Evolutionary conservation across 2,329 filamentous ascomycete genomes (phyloP), one percentile per base, ranked within the genome.

Genomic region (Microdochium bolleyi): DNA sequence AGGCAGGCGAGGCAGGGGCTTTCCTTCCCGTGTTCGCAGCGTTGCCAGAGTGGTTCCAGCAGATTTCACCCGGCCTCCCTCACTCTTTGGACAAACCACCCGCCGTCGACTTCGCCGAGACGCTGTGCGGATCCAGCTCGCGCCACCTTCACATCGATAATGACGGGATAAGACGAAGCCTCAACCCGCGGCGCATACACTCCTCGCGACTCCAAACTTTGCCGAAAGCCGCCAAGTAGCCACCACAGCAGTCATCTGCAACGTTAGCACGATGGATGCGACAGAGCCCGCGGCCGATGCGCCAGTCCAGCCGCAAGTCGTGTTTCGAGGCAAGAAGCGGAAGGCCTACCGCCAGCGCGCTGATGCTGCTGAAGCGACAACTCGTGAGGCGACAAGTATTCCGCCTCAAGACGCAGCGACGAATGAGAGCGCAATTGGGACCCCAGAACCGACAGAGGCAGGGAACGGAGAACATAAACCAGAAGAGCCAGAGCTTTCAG

Each of bases 261-360:
- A 3, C 10, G 21, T 19, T 19, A 21, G n/a, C 22, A 30, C 24
- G 13, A 27, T 25, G 24, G 24, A 49, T 3, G n/a, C 48, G 3
- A 16, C 24, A 49, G 48, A 49, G 13, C 10, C 13, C 5, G 30
- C 27, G 4, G 9, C 37, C 8, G 37, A 37, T 21, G 49, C 25
- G 16, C 53, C 58, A 8, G 44, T 58, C 2, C 55, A 62, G 48
- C 66, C 69, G 13, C 64, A 64, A 19, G 66, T 82, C 32, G 67
- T 78, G 30, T 85, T 85, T 58, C 79, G 81, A 38, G 71, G 72
- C 55, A 85, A 83, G 66, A 85, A 83, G 67, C 74, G 80, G 63
- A 84, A 84, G 62, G 69, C 72, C 4, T 80, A 82, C 57, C 74
- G 82, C 49, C 79, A 80, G 56, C 77, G 79, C 56, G 49, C 53